These are phyloP conservation scores for Saturnispora quitensis DNA, from an alignment of 805 yeast species.

Conservation along the genomic window DNA sequence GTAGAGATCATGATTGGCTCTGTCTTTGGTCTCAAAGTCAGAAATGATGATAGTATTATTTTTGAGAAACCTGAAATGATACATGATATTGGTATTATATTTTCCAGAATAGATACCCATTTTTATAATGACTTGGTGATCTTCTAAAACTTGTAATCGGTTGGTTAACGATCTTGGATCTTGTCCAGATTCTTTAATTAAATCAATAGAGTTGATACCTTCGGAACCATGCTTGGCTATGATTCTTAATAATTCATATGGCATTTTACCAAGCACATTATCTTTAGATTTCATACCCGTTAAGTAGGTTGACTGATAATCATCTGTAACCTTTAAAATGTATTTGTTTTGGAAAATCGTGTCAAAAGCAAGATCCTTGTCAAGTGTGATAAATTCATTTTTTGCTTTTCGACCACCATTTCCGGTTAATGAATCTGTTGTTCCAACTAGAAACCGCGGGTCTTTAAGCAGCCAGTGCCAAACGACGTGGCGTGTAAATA, in stretches of 20 bases:
- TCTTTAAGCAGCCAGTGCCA: conserved; percentile 32
- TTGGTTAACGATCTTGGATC: conserved; percentile 64
- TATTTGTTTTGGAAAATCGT: background rate
- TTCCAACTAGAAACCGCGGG: conserved; percentile 18
- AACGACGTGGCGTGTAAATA: conserved; percentile 25
- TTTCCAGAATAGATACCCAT: conserved; percentile 31
- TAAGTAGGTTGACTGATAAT: conserved; percentile 46
- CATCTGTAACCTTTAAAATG: conserved; percentile 37
- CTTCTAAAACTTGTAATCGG: conserved; percentile 47
- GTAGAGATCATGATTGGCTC: conserved; percentile 5
- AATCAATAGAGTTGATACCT: conserved; percentile 53
- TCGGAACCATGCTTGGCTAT: conserved; percentile 46
- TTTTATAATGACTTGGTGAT: conserved; percentile 39
- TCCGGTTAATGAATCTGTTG: background rate
- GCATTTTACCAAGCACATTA: conserved; percentile 44
- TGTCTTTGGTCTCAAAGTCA: conserved; percentile 11
- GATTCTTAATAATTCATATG: conserved; percentile 46
- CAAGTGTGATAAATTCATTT: background rate
- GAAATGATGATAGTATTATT: conserved; percentile 5
- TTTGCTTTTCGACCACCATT: background rate
- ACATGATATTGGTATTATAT: conserved; percentile 45
- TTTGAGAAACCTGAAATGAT: conserved; percentile 36
- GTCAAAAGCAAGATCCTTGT: background rate
- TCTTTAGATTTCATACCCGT: conserved; percentile 48
- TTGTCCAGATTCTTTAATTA: conserved; percentile 51